Evolutionary conservation across 176 grass and related monocot genomes (phyloP).

Genomic region (Elaeis guineensis): DNA sequence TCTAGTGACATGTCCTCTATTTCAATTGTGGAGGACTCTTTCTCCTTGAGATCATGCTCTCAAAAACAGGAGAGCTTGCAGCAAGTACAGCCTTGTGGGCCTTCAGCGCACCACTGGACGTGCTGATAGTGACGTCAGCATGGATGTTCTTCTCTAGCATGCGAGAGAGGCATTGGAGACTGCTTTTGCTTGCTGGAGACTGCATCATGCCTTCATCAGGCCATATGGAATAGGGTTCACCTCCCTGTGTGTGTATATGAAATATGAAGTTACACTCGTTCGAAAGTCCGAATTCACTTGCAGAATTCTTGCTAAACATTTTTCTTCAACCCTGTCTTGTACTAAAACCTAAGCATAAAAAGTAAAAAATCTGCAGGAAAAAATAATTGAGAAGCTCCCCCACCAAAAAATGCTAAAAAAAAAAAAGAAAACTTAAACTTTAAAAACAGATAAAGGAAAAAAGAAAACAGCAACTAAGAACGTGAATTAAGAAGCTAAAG

Average conservation of each 20-base stretch:
- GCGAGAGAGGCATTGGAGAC: conserved; percentile 47
- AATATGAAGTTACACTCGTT: too few relatives aligned
- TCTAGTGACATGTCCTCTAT: conserved; percentile 63
- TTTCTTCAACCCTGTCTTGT: too few relatives aligned
- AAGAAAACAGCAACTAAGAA: too few relatives aligned
- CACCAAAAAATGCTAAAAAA: too few relatives aligned
- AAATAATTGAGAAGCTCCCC: too few relatives aligned
- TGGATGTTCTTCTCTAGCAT: conserved; percentile 71
- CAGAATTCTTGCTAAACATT: too few relatives aligned
- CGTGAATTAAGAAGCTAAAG: too few relatives aligned
- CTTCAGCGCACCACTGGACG: conserved; percentile 45
- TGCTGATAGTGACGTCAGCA: conserved; percentile 63
- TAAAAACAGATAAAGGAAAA: too few relatives aligned
- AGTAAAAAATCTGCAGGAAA: too few relatives aligned
- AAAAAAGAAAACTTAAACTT: too few relatives aligned
- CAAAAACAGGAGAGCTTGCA: conserved; percentile 51
- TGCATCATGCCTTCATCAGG: conserved; percentile 41
- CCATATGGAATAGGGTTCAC: conserved; percentile 45
- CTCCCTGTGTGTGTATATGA: conserved; percentile 21
- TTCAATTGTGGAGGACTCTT: conserved; percentile 38
- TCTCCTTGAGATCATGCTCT: conserved; percentile 73
- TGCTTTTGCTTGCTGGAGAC: conserved; percentile 44
- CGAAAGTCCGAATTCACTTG: too few relatives aligned
- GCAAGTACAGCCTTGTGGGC: conserved; percentile 73
- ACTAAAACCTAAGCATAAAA: too few relatives aligned